phyloP scores from a whole-genome alignment of 495 filamentous ascomycete species.

The Acidomyces sp. region DNA sequence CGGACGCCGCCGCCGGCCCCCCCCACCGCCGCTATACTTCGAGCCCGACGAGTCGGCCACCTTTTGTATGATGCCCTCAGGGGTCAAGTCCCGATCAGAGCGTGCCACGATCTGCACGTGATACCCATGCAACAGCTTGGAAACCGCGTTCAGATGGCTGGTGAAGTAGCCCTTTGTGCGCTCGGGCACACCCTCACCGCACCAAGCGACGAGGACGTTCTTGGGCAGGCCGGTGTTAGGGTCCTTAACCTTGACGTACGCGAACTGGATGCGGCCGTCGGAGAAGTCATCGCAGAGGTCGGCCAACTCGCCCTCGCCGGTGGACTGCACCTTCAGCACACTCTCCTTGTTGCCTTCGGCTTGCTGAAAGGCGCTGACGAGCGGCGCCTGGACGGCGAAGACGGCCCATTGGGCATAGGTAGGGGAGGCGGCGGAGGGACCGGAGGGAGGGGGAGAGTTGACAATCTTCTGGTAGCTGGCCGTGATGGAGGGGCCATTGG shows the following conservation, averaged over 20 bases:
- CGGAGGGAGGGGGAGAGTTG: slow-evolving; percentile 53
- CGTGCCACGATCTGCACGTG: slow-evolving; percentile 95
- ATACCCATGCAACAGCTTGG: slow-evolving; percentile 88
- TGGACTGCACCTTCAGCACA: slow-evolving; percentile 81
- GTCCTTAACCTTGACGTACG: slow-evolving; percentile 91
- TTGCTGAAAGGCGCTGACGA: slow-evolving; percentile 79
- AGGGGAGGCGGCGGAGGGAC: slow-evolving; percentile 49
- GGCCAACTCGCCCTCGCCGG: slow-evolving; percentile 86
- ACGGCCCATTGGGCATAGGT: slow-evolving; percentile 79
- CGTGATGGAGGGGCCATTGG: slow-evolving; percentile 80
- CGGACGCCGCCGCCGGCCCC: slow-evolving; percentile 34
- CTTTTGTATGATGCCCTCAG: slow-evolving; percentile 79
- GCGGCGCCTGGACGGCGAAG: slow-evolving; percentile 78
- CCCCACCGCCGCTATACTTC: slow-evolving; percentile 63
- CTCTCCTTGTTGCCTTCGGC: slow-evolving; percentile 83
- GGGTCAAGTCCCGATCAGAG: slow-evolving; percentile 73
- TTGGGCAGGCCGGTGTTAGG: slow-evolving; percentile 85
- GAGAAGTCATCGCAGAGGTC: slow-evolving; percentile 97
- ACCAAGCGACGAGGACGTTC: slow-evolving; percentile 90
- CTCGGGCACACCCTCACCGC: slow-evolving; percentile 95
- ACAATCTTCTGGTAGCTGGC: slow-evolving; percentile 85
- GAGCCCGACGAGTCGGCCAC: slow-evolving; percentile 92
- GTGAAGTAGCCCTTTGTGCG: slow-evolving; percentile 97
- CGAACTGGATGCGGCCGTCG: slow-evolving; percentile 92
- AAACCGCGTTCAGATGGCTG: slow-evolving; percentile 75